Percentiles rank a stretch among this genome's conserved stretches.
Evolutionary conservation across 495 filamentous ascomycete genomes (phyloP).

Genomic region (Terfezia claveryi): DNA sequence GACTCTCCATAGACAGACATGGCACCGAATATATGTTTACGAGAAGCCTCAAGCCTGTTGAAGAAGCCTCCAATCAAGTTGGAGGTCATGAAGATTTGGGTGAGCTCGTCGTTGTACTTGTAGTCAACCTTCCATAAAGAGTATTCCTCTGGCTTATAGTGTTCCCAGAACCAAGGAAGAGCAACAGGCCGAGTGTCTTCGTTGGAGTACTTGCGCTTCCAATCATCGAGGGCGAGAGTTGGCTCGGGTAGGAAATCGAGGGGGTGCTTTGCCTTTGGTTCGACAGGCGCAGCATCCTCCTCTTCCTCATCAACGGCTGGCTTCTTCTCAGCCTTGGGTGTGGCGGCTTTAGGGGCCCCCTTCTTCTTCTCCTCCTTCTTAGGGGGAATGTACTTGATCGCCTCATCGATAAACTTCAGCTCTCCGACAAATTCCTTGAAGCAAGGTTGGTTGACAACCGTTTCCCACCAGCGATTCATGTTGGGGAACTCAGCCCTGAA

Average conservation of each 20-base stretch:
- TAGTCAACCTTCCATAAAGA: conserved; percentile 80
- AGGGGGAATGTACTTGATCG: conserved; percentile 65
- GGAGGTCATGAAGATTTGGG: conserved; percentile 89
- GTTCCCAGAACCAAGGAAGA: conserved; percentile 96
- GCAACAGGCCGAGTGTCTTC: conserved; percentile 60
- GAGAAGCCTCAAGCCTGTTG: conserved; percentile 84
- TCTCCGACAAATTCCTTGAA: conserved; percentile 58
- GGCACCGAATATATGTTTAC: conserved; percentile 94
- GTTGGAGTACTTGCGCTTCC: conserved; percentile 99
- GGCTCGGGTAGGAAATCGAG: conserved; percentile 66
- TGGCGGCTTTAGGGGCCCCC: conserved; percentile 30
- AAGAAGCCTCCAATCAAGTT: conserved; percentile 98
- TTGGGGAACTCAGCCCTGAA: conserved; percentile 63
- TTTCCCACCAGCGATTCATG: conserved; percentile 81
- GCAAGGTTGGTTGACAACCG: conserved; percentile 72
- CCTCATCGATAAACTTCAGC: conserved; percentile 57
- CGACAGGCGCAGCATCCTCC: conserved; percentile 44
- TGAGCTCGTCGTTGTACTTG: conserved; percentile 97
- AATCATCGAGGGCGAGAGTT: conserved; percentile 71
- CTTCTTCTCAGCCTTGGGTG: conserved; percentile 25
- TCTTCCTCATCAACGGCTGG: conserved; percentile 36
- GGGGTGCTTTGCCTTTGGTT: conserved; percentile 90
- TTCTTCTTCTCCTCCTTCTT: conserved; percentile 66
- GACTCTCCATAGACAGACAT: conserved; percentile 69
- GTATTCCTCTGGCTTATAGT: conserved; percentile 79